phyloP scores from a whole-genome alignment of 495 filamentous ascomycete species.

The Tuber brumale region DNA sequence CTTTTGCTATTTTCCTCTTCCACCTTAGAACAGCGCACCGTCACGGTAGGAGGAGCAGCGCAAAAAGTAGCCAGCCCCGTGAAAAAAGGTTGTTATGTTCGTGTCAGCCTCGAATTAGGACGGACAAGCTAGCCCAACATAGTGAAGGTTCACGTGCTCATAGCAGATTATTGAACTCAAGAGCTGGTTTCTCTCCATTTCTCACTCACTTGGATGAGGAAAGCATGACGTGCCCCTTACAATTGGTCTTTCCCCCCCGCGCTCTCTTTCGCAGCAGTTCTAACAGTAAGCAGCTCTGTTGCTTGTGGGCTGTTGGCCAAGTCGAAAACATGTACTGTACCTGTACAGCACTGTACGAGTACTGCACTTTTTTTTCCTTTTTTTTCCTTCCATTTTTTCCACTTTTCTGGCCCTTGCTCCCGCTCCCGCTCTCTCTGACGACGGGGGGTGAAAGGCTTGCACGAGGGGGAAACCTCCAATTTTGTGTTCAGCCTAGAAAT shows the following conservation, averaged over 20 bases:
- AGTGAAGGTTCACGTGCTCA: conserved; percentile 23
- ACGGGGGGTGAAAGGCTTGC: background rate
- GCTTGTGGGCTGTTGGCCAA: background rate
- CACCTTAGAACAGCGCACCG: conserved; percentile 23
- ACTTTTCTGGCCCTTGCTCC: background rate
- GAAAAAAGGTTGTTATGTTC: background rate
- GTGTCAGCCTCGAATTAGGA: conserved; percentile 3
- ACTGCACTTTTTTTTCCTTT: background rate
- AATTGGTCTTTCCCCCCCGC: conserved; percentile 13
- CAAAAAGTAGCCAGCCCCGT: conserved; percentile 1
- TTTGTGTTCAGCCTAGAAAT: background rate
- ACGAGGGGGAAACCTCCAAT: background rate
- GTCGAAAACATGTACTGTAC: background rate
- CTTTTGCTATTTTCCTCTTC: background rate
- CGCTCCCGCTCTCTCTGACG: background rate
- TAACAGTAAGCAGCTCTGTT: background rate
- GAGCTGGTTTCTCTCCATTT: background rate
- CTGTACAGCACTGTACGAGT: too few species aligned
- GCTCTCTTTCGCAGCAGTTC: background rate
- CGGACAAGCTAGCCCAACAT: conserved; percentile 4
- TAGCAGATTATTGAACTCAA: background rate
- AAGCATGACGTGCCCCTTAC: conserved; percentile 33
- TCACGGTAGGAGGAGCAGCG: background rate
- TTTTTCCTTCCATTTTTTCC: background rate
- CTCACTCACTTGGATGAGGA: conserved; percentile 10